Base-by-base conservation (phyloP, 2,329 filamentous ascomycete genomes). In the Pestalotiopsis sp. region DNA sequence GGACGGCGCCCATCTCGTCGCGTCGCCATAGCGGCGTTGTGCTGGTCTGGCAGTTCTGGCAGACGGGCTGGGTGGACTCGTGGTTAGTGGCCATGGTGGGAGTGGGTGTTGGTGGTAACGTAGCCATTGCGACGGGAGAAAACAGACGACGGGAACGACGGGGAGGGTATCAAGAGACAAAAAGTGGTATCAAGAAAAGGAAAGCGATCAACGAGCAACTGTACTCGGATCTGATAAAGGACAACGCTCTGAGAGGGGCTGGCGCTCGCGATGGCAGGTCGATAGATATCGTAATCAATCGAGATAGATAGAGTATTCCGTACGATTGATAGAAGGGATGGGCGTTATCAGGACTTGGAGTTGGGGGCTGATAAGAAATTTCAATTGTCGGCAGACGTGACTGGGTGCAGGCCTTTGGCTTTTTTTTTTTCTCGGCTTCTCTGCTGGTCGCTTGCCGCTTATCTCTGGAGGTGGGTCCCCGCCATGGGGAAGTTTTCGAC, bases 21-120 rank as follows among this genome's bases (percentile, higher is more conserved):
- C 96, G 92, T 76, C 96, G 93, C 96, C 96, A 99, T 79, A 99
- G 85, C 57, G 96, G 96, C 60, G 96, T 99, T 66, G 95, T 98
- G 57, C 94, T 97, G 59, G 96, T 99, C 72, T 90, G 90, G 83
- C 96, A 99, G 81, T 99, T 99, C 81, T 97, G 93, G 82, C 96
- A 99, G 74, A 95, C 93, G 72, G 95, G 95, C 94, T 98, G 92
- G 84, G 90, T 87, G 81, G 89, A 81, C 73, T 87, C 81, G 77
- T 84, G 80, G 78, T 85, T 85, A 84, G 64, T 60, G 36, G 84
- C 83, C 76, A 82, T 84, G 80, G 87, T 86, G 72, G 85, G 84
- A 69, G 74, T 80, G 74, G 71, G 76, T 71, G 79, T 80, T 80
- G 77, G 76, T 78, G 78, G 77, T 70, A 74, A 79, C 73, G 77